Evolutionary conservation across 345 rosid species (phyloP), one percentile per base, ranked within the genome.

Genomic region (Geranium brycei): DNA sequence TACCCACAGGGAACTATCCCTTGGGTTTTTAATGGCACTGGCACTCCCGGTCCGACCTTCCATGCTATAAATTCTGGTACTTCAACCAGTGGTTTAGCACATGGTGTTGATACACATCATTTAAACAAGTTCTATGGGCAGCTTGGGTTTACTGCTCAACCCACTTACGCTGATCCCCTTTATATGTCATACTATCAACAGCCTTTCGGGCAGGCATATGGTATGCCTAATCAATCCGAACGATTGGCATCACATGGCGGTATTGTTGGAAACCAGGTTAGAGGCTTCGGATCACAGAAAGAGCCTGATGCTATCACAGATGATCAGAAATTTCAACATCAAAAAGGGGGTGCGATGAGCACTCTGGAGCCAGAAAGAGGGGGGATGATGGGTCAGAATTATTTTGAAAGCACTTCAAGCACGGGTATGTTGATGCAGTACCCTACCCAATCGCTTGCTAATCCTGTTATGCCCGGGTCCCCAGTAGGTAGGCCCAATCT

Each of bases 141-240:
- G 14, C 84, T 76, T 23, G 83, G 80, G 47, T 53, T 80, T 57
- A 62, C 78, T 69, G 35, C 74, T 68, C 91, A 80, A 70, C 83
- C 91, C 64, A 64, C 87, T 60, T 78, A 77, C 58, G 67, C 81
- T 58, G 90, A 86, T 82, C 91, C 91, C 28, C 66, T 78, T 71
- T 90, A 89, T 23, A 58, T 87, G 84, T 90, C 79, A 17, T 89
- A 87, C 76, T 80, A 77, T 67, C 95, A 85, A 61, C 91, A 85
- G 66, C 72, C 85, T 69, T 78, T 77, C 72, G 87, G 82, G 58
- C 86, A 81, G 57, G 59, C 65, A 0, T 82, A 69, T 51, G 72
- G 76, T 80, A 74, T 79, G 63, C 71, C 92, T 1, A 68, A 78
- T 76, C 91, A 83, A 71, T 79, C 77, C 59, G 75, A 78, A 59